Evolutionary conservation across 495 filamentous ascomycete species (phyloP).

Genomic region (Pyrenula massariospora): DNA sequence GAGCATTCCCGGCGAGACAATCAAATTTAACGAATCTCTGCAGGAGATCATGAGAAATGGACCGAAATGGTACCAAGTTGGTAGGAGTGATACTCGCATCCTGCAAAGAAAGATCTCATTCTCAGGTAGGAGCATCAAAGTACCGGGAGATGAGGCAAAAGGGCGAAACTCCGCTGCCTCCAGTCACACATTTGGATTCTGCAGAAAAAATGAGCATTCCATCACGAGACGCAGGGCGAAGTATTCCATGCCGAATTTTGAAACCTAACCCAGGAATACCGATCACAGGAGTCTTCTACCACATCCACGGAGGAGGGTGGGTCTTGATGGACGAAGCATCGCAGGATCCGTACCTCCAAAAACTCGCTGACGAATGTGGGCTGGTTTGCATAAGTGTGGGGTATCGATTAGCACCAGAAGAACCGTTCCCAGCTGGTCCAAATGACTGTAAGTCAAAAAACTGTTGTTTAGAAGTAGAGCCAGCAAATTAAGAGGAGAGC

Average conservation of each 20-base stretch:
- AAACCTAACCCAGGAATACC: constrained; percentile 25
- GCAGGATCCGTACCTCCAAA: constrained; percentile 10
- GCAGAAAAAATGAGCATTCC: constrained; percentile 31
- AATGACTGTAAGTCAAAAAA: constrained; percentile 34
- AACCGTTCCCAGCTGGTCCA: constrained; percentile 37
- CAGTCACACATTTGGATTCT: constrained; percentile 19
- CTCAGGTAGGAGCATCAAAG: constrained; percentile 25
- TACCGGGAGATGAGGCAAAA: constrained; percentile 32
- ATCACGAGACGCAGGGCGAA: constrained; percentile 32
- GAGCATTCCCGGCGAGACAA: constrained; percentile 7
- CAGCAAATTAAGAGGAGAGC: neutral
- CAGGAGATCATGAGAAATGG: constrained; percentile 5
- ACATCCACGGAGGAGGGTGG: constrained; percentile 46
- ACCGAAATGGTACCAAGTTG: constrained; percentile 12
- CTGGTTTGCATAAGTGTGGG: constrained; percentile 39
- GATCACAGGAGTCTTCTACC: constrained; percentile 32
- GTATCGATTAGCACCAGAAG: constrained; percentile 48
- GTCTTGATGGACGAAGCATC: constrained; percentile 19
- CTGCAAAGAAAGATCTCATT: no score
- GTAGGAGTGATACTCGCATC: neutral
- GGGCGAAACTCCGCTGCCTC: constrained; percentile 29
- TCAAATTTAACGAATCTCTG: constrained; percentile 4
- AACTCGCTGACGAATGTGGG: constrained; percentile 24
- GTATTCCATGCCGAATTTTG: constrained; percentile 36
- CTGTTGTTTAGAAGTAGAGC: neutral